Base-by-base conservation (phyloP, 1,139 yeast genomes). In the Scheffersomyces parashehatae region DNA sequence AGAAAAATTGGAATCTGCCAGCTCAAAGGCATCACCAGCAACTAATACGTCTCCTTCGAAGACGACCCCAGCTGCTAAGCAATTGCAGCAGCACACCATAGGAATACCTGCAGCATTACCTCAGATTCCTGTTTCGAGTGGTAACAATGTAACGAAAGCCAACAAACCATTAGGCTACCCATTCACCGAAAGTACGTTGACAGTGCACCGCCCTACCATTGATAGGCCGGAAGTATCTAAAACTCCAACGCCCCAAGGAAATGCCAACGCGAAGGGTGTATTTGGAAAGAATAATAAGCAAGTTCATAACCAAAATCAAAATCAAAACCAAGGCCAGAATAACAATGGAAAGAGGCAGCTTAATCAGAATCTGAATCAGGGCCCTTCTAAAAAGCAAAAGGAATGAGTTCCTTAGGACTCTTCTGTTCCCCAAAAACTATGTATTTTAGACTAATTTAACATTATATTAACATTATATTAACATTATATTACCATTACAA, bases 111-210 rank as follows among this genome's bases (percentile, higher is more conserved):
- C 42, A 10, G 36, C 7, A 14, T 15, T 20, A 31, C 15, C 15
- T 7, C 35, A 31, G 20, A 12, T 31, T 31, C 35, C 35, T 5
- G 26, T 20, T 20, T 20, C 26, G 7, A 20, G 26, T 20, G 26
- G 26, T 20, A 20, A 20, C 26, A 20, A 20, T 20, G 26, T 20
- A 20, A 7, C 26, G 8, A 20, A 20, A 20, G 9, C 26, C 3
- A 39, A 31, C 28, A 47, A 47, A 29, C 52, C 54, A 1, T 41
- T 47, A 38, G 67, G 65, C 2, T 60, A 53, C 39, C 68, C 59
- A 29, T 60, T 51, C 40, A 61, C 64, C 3, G 73, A 68, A 42
- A 56, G 64, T 29, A 65, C 72, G 1, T 58, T 65, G 40, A 65
- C 67, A 4, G 70, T 67, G 14, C 68, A 60, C 42, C 60, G 63